Base-by-base conservation (phyloP, 192 early-diverging fungal genomes). In the Dissophora globulifera region DNA sequence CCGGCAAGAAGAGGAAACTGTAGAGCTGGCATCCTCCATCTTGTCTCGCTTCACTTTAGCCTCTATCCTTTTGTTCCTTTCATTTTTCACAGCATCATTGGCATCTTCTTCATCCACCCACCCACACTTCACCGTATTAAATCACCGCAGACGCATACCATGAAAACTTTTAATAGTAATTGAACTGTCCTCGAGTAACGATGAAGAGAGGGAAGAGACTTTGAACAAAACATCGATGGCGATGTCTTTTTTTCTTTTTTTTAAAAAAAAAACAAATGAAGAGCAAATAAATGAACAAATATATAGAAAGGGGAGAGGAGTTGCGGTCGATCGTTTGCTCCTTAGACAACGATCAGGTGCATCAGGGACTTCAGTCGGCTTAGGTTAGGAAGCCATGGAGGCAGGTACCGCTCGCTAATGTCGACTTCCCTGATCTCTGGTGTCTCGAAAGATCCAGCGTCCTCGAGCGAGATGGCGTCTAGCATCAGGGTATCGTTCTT, bases 401-500 rank as follows among this genome's bases (percentile, higher is more conserved):
- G 85, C 35, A 87, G 46, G 74, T 85, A 87, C 13, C 79, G 72
- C 26, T 79, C 83, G 20, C 76, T 62, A 23, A 59, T 10, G 13
- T 76, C 72, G 1, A 80, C 65, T n/a, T 79, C 80, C 19, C 84
- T 82, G 50, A 80, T 78, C 43, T 70, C 64, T 50, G 86, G 86
- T 10, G 85, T 76, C 62, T 87, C 86, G 58, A 86, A 88, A 38
- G 86, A 85, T n/a, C 80, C 81, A 10, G 83, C 84, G 61, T 86
- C 85, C 62, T 88, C 87, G 32, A 88, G 69, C 16, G 85, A 83
- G 43, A 86, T 91, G 63, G 86, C 93, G 52, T 99, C 97, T 12
- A 99, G 82, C 65, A 99, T 84, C 56, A 99, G 81, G 26, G 90
- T 88, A 83, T 97, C 97, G 27, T 87, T 86, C 83, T 95, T 95